These are phyloP conservation scores for Acorus gramineus DNA, from an alignment of 106 monocot species.

Conservation along the genomic window DNA sequence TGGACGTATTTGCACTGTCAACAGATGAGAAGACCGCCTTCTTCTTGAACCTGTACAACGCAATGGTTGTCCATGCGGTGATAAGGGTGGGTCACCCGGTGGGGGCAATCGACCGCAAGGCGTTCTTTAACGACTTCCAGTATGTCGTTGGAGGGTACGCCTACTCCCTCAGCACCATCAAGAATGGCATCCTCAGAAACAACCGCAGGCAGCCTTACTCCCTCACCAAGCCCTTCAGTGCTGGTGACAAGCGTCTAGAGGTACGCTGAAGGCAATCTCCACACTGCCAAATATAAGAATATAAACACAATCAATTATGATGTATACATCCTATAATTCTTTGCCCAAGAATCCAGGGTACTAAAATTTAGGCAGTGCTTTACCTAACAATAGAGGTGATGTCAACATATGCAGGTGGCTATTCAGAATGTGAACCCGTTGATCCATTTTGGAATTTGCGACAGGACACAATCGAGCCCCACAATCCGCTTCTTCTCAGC, in stretches of 20 bases:
- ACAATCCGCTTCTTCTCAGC: conserved; percentile 61
- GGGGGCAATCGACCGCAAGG: conserved; percentile 51
- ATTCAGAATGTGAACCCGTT: conserved; percentile 61
- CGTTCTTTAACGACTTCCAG: conserved; percentile 78
- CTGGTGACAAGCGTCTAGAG: conserved; percentile 55
- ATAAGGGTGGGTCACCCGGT: conserved; percentile 50
- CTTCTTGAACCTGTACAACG: conserved; percentile 91
- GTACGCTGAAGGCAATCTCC: conserved; percentile 10
- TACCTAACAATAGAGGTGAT: neutral
- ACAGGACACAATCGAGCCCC: conserved; percentile 67
- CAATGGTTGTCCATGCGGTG: conserved; percentile 88
- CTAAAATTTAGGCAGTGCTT: too few species aligned
- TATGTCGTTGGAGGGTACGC: conserved; percentile 81
- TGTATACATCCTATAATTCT: too few species aligned
- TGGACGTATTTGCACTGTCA: conserved; percentile 50
- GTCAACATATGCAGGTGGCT: conserved; percentile 27
- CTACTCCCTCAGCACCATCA: conserved; percentile 68
- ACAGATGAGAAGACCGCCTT: conserved; percentile 50
- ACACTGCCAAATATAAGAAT: neutral
- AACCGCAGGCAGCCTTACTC: conserved; percentile 78
- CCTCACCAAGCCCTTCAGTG: conserved; percentile 51
- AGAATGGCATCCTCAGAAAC: conserved; percentile 82
- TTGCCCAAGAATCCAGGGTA: too few species aligned
- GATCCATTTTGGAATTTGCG: conserved; percentile 86
- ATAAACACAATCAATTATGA: too few species aligned